Evolutionary conservation across 345 rosid genomes (phyloP).

Genomic region (rapeseed (Brassica napus)): DNA sequence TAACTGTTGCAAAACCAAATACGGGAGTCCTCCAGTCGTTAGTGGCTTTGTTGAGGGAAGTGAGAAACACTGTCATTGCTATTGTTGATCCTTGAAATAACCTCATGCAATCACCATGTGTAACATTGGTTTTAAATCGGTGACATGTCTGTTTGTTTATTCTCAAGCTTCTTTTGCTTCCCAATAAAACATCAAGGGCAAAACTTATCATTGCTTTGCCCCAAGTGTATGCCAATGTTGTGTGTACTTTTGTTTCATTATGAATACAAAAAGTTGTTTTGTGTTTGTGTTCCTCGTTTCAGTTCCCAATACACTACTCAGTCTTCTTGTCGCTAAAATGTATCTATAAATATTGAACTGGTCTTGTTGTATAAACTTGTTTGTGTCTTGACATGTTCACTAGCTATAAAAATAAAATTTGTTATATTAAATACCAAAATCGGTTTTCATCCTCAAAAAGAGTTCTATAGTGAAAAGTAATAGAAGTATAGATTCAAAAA

Average conservation of each 20-base stretch:
- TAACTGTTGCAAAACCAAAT: background rate
- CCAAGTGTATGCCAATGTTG: background rate
- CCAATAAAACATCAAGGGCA: background rate
- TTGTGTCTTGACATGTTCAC: background rate
- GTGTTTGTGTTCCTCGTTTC: no score
- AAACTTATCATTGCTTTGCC: background rate
- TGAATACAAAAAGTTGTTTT: background rate
- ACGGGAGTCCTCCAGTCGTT: background rate
- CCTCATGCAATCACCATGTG: background rate
- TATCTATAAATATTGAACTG: no score
- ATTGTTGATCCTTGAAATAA: background rate
- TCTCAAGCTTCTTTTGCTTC: background rate
- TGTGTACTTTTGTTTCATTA: background rate
- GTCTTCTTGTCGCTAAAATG: no score
- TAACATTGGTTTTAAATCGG: background rate
- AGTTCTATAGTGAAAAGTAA: background rate
- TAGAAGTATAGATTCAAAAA: background rate
- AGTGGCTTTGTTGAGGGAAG: background rate
- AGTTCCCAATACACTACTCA: no score
- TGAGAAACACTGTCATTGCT: constrained; percentile 15
- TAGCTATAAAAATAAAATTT: no score
- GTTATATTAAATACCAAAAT: background rate
- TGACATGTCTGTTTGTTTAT: background rate
- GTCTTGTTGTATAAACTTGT: background rate
- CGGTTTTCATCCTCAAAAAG: background rate